These are phyloP conservation scores for Solanum stenotomum DNA, from an alignment of 257 asterid species.

Conservation along the genomic window DNA sequence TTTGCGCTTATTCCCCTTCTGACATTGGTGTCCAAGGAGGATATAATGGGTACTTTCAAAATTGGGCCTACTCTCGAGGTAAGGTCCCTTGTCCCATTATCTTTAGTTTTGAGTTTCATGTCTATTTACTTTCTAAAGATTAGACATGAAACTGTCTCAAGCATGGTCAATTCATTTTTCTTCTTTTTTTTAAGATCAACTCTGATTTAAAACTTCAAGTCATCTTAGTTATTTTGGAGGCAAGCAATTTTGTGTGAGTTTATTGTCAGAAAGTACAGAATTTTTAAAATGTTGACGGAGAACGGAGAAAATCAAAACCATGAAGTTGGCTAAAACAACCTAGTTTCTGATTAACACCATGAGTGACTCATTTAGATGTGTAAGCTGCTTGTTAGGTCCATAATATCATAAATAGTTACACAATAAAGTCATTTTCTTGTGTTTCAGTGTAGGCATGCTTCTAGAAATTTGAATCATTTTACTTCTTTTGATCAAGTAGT, in stretches of 20 bases:
- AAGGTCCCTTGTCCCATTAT: slow-evolving; percentile 2
- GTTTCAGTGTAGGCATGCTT: background rate
- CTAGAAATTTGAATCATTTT: background rate
- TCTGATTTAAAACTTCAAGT: background rate
- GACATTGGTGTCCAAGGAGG: slow-evolving; percentile 89
- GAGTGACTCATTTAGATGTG: background rate
- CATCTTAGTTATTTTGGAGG: background rate
- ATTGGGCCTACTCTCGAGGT: slow-evolving; percentile 75
- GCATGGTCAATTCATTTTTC: background rate
- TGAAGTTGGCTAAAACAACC: background rate
- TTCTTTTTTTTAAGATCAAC: too few species aligned
- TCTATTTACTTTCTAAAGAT: background rate
- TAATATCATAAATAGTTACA: background rate
- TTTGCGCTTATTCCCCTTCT: slow-evolving; percentile 96
- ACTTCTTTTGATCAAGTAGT: background rate
- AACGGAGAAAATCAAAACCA: background rate
- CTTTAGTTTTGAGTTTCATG: background rate
- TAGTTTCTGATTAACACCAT: background rate
- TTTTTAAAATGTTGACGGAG: background rate
- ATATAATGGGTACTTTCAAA: slow-evolving; percentile 80
- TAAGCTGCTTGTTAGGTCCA: background rate
- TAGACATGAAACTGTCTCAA: background rate
- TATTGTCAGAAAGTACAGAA: background rate
- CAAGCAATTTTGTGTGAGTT: background rate
- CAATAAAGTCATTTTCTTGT: background rate